Evolutionary conservation across 164 flowering plant species (phyloP), one percentile per base, ranked within the genome.

Genomic region (Saururus chinensis): DNA sequence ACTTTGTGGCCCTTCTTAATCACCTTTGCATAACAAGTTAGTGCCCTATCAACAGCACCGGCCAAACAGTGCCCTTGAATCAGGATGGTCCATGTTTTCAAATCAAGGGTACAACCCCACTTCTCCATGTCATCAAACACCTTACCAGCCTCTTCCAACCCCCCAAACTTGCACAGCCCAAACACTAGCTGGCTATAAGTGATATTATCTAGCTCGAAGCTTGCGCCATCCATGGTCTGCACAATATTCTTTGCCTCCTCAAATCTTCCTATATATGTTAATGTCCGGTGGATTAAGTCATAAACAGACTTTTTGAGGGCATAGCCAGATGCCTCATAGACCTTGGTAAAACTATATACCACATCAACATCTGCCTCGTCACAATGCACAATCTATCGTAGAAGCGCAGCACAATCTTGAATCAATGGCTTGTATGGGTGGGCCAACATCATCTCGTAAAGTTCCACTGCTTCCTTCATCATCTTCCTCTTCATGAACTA

Each of bases 1-100:
- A n/a, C 75, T 56, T 80, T 80, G 60, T 71, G 62, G 49, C 73
- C 65, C 61, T 82, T 84, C 63, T 77, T 86, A 63, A 81, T 56
- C 99, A 93, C 88, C 63, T 77, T 79, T 20, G 84, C 79, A 60
- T 84, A 84, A 70, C 77, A 79, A 4, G 71, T 22, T 41, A 87
- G 70, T 19, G 96, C 99, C 61, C 74, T 68, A 13, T 85, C 86
- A 41, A 83, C 71, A 71, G 85, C 81, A 51, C 77, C 80, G 35
- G 82, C 88, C 14, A 53, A 57, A 73, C 85, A 85, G 72, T 80
- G 87, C 35, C 96, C 92, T 77, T 88, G 80, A 63, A 90, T 85
- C 74, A 93, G 74, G 69, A 88, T 78, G 19, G 95, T 93, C 97
- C 99, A 93, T 42, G 97, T 90, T 74, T 78, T n/a, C n/a, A n/a